A percentile compares a stretch with the other conserved stretches of the same genome.
Conservation (phyloP, 805 yeast species). For the Saturnispora ahearnii region DNA sequence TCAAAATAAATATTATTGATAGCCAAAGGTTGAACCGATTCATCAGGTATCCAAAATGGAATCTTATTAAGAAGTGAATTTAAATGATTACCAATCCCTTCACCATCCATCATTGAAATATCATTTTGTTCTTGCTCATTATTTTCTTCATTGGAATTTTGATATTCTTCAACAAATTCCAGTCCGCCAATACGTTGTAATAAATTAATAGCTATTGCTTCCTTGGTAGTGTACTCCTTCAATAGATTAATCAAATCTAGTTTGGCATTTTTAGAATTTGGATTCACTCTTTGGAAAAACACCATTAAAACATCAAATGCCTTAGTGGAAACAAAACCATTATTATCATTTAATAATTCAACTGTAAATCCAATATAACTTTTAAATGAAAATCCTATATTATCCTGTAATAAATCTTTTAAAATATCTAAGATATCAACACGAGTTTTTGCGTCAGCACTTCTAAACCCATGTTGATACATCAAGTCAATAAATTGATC, state of each 20-base stretch:
- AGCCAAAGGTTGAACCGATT: slow-evolving; percentile 12
- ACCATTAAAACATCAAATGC: slow-evolving; percentile 25
- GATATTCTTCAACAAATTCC: slow-evolving; percentile 10
- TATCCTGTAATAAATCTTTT: slow-evolving; percentile 31
- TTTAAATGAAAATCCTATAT: slow-evolving; percentile 26
- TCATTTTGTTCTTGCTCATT: neutral
- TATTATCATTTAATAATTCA: slow-evolving; percentile 14
- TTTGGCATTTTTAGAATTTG: slow-evolving; percentile 31
- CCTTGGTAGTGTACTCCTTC: slow-evolving; percentile 26
- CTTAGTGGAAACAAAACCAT: slow-evolving; percentile 12
- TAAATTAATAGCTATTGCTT: slow-evolving; percentile 18
- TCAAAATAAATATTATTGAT: slow-evolving; percentile 29
- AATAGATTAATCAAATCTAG: slow-evolving; percentile 38
- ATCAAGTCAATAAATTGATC: slow-evolving; percentile 36
- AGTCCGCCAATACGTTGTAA: slow-evolving; percentile 24
- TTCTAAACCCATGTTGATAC: slow-evolving; percentile 35
- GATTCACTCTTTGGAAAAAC: slow-evolving; percentile 30
- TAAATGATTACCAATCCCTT: neutral
- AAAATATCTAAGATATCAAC: slow-evolving; percentile 39
- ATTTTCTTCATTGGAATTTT: slow-evolving; percentile 16
- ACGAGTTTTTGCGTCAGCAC: slow-evolving; percentile 30
- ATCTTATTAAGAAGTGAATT: neutral
- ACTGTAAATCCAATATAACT: slow-evolving; percentile 22
- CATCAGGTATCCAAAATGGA: slow-evolving; percentile 1
- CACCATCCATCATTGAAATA: neutral